Base-by-base conservation (phyloP, 2,329 filamentous ascomycete species). In the Ramularia endophylla region DNA sequence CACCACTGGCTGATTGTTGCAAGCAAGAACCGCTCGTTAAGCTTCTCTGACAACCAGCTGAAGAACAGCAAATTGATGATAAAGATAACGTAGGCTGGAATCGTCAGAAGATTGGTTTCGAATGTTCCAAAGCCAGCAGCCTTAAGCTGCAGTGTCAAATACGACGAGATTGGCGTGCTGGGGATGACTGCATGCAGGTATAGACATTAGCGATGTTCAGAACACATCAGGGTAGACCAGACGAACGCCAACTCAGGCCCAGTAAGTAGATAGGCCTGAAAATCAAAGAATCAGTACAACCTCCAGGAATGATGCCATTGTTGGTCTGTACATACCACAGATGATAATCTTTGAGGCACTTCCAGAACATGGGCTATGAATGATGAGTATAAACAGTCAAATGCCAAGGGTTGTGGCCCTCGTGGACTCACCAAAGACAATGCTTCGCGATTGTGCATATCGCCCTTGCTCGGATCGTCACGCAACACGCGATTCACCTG, bases 401-500 rank as follows among this genome's bases (percentile, higher is more conserved):
- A n/a, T n/a, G n/a, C n/a, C n/a, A n/a, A n/a, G n/a, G n/a, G n/a
- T n/a, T n/a, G n/a, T n/a, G n/a, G n/a, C n/a, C n/a, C n/a, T n/a
- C n/a, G n/a, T n/a, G n/a, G 11, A 11, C 22, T 25, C 22, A 25
- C 22, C 22, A n/a, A n/a, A n/a, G n/a, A n/a, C n/a, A n/a, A n/a
- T n/a, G 70, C 72, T 55, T 80, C 72, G 3, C 75, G 66, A 48
- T 80, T 80, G 58, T 79, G 74, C 76, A 80, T 79, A 46, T 70
- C 70, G n/a, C 74, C 74, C 48, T 79, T 79, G 34, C 67, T 70
- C 0, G 76, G 76, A 53, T 81, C 80, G 33, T 83, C 80, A 1
- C 80, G 73, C 2, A 80, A 63, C 11, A 78, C 65, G 1, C 79
- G 68, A 51, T 82, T 83, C n/a, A 82, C 76, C 49, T 82, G 73